phyloP scores from a whole-genome alignment of 1,139 yeast genomes.

The Wickerhamomyces sp. region DNA sequence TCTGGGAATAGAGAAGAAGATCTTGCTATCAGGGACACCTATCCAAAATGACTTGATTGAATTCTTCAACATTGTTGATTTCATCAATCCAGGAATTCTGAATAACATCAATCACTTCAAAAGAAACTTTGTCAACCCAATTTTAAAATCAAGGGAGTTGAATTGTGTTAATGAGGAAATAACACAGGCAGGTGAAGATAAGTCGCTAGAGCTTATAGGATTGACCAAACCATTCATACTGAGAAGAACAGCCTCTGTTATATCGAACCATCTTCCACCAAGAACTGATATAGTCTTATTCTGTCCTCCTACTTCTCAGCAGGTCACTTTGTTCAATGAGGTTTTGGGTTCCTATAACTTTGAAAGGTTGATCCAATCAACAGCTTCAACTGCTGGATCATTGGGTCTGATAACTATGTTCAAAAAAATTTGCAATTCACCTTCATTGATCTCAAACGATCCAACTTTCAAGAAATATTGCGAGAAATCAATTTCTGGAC shows the following conservation, averaged over 20 bases:
- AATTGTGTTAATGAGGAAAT: slow-evolving; percentile 51
- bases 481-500: slow-evolving; percentile 5
- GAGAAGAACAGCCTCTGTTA: slow-evolving; percentile 66
- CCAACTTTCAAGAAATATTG: slow-evolving; percentile 20
- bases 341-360: slow-evolving; percentile 43
- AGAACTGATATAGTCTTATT: slow-evolving; percentile 77
- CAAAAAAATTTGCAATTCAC: slow-evolving; percentile 82
- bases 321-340: slow-evolving; percentile 48
- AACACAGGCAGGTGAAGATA: slow-evolving; percentile 52
- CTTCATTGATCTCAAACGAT: slow-evolving; percentile 51
- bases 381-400: slow-evolving; percentile 34
- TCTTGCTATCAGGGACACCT: slow-evolving; percentile 87
- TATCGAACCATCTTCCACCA: slow-evolving; percentile 66
- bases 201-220: slow-evolving; percentile 55
- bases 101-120: slow-evolving; percentile 66
- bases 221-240: slow-evolving; percentile 65
- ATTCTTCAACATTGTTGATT: slow-evolving; percentile 75
- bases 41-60: slow-evolving; percentile 88
- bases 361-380: slow-evolving; percentile 24
- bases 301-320: slow-evolving; percentile 68
- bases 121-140: slow-evolving; percentile 64
- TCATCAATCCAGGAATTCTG: slow-evolving; percentile 76
- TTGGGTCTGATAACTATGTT: slow-evolving; percentile 69
- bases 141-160: slow-evolving; percentile 66
- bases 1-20: slow-evolving; percentile 50